These are phyloP conservation scores for Amphibolis antarctica DNA, from an alignment of 106 monocot genomes.

Conservation along the genomic window DNA sequence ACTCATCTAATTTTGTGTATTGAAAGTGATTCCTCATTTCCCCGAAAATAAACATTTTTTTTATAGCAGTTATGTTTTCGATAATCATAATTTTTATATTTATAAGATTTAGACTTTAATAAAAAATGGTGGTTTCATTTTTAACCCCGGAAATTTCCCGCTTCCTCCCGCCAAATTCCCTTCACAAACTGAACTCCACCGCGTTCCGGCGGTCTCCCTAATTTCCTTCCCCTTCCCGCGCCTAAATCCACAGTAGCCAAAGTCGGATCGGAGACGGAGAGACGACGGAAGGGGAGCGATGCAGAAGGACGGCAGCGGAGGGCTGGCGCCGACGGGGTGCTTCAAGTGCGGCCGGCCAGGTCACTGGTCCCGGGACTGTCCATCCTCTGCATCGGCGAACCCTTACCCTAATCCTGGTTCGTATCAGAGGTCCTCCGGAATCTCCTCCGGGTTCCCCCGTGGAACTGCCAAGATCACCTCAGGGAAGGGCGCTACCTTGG, in stretches of 20 bases:
- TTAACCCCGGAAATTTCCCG: conserved; percentile 1
- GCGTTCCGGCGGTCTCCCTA: no score
- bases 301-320: conserved; percentile 18
- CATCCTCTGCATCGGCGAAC: conserved; percentile 42
- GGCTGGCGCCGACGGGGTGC: conserved; percentile 54
- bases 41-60: no score
- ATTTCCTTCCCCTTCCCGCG: no score
- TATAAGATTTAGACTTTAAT: no score
- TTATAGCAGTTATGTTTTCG: no score
- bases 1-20: no score
- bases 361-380: conserved; percentile 95
- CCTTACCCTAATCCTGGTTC: conserved; percentile 37
- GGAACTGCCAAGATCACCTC: not conserved
- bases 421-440: conserved; percentile 1
- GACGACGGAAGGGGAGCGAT: conserved; percentile 3
- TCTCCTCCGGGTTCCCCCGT: conserved; percentile 6
- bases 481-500: not conserved
- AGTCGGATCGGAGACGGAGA: no score
- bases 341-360: conserved; percentile 96
- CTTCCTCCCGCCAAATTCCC: not conserved
- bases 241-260: no score
- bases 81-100: no score
- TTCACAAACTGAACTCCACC: not conserved
- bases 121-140: no score
- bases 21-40: no score